Percentiles rank a stretch among this genome's conserved stretches.
Evolutionary conservation across 2,329 filamentous ascomycete species (phyloP).

Genomic region (Hypoxylon sp.): DNA sequence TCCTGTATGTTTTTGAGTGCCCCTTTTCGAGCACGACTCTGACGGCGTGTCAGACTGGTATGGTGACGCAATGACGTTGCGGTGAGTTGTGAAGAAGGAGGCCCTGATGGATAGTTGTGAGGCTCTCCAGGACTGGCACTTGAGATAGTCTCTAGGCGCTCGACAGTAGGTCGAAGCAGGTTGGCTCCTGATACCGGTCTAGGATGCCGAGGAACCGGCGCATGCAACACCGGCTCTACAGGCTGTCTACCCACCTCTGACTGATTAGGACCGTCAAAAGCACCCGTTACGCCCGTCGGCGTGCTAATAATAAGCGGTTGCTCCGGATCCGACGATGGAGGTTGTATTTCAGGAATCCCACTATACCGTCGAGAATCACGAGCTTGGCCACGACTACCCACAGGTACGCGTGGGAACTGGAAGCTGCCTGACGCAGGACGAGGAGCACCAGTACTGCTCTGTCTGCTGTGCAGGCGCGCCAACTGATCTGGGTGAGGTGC

Average conservation of each 20-base stretch:
- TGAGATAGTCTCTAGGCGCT: conserved; percentile 69
- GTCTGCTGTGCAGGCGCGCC: conserved; percentile 55
- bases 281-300: conserved; percentile 67
- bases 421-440: conserved; percentile 61
- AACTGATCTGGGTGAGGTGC: conserved; percentile 58
- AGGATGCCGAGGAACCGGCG: conserved; percentile 67
- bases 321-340: conserved; percentile 56
- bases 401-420: conserved; percentile 58
- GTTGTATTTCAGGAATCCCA: conserved; percentile 44
- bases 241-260: conserved; percentile 51
- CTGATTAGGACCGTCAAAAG: conserved; percentile 61
- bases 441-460: conserved; percentile 54
- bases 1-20: conserved; percentile 74
- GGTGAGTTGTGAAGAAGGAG: conserved; percentile 55
- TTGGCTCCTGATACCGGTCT: conserved; percentile 55
- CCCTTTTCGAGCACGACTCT: conserved; percentile 70
- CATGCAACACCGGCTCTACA: conserved; percentile 63
- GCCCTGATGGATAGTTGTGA: conserved; percentile 24
- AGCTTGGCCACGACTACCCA: conserved; percentile 52
- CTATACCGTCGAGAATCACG: conserved; percentile 45
- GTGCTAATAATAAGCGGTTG: conserved; percentile 73
- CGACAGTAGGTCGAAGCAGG: conserved; percentile 61
- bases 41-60: conserved; percentile 61
- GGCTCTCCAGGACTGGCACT: conserved; percentile 48
- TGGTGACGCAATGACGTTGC: conserved; percentile 57